Conservation (phyloP, 1,284 basidiomycete genomes). For the Puccinia coronata region DNA sequence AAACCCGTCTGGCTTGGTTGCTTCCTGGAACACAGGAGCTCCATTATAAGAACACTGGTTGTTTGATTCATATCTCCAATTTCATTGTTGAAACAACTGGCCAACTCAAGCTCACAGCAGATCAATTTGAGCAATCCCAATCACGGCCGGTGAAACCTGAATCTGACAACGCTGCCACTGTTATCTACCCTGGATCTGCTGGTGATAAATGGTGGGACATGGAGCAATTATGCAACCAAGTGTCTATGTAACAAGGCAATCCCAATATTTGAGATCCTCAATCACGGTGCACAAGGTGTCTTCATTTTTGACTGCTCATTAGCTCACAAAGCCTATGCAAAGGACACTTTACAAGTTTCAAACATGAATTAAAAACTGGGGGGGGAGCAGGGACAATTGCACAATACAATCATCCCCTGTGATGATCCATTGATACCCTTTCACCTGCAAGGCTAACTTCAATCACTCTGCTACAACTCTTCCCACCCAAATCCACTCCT, state of each 20-base stretch:
- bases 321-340: background rate
- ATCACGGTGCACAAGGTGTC: background rate
- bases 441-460: background rate
- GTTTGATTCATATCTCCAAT: background rate
- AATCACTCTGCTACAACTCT: background rate
- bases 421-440: background rate
- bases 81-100: background rate
- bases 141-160: background rate
- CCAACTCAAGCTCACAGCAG: background rate
- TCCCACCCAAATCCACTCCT: background rate
- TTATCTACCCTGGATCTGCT: background rate
- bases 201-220: slow-evolving; percentile 5
- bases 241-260: background rate
- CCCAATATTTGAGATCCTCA: background rate
- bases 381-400: background rate
- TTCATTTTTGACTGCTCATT: background rate
- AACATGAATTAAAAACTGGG: slow-evolving; percentile 10
- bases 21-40: background rate
- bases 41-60: background rate
- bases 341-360: background rate
- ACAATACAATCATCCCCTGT: background rate
- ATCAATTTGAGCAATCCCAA: background rate
- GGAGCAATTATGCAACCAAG: background rate
- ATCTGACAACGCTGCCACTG: background rate
- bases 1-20: background rate